phyloP scores from a whole-genome alignment of 1,139 yeast species.

The Zygosaccharomyces sapae region DNA sequence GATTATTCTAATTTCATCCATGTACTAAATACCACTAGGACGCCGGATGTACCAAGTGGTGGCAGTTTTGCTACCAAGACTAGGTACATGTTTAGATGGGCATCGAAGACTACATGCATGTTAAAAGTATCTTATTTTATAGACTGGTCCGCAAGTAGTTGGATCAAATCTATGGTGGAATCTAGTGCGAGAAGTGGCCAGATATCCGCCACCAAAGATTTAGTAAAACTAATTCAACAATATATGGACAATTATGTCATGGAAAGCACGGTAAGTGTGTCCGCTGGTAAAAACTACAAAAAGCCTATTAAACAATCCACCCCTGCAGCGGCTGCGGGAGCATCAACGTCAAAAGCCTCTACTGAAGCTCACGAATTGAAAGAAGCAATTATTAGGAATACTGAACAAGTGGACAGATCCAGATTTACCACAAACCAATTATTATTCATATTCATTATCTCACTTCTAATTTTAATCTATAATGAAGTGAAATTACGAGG shows the following conservation, averaged over 20 bases:
- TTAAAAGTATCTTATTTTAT: slow-evolving; percentile 61
- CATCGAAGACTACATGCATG: slow-evolving; percentile 56
- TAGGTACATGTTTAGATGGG: slow-evolving; percentile 72
- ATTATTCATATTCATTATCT: slow-evolving; percentile 11
- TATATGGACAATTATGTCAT: slow-evolving; percentile 20
- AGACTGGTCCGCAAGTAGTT: slow-evolving; percentile 88
- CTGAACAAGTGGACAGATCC: neutral
- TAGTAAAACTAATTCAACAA: slow-evolving; percentile 21
- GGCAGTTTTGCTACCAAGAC: slow-evolving; percentile 72
- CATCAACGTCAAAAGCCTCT: neutral
- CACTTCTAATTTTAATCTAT: slow-evolving; percentile 13
- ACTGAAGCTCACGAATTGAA: neutral
- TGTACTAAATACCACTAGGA: slow-evolving; percentile 63
- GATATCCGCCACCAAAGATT: slow-evolving; percentile 47
- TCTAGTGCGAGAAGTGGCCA: slow-evolving; percentile 89
- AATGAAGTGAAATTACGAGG: slow-evolving; percentile 15
- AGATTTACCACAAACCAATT: slow-evolving; percentile 8
- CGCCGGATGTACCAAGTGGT: slow-evolving; percentile 97
- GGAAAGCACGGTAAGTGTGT: slow-evolving; percentile 10
- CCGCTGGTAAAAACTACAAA: slow-evolving; percentile 4
- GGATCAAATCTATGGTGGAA: slow-evolving; percentile 90
- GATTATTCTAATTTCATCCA: slow-evolving; percentile 54
- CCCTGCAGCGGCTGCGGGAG: neutral
- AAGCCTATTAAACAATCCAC: slow-evolving; percentile 2
- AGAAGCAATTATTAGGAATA: neutral